Percentiles rank a stretch among this genome's conserved stretches.
Evolutionary conservation across 1,284 basidiomycete genomes (phyloP).

Genomic region (Moniliophthora roreri): DNA sequence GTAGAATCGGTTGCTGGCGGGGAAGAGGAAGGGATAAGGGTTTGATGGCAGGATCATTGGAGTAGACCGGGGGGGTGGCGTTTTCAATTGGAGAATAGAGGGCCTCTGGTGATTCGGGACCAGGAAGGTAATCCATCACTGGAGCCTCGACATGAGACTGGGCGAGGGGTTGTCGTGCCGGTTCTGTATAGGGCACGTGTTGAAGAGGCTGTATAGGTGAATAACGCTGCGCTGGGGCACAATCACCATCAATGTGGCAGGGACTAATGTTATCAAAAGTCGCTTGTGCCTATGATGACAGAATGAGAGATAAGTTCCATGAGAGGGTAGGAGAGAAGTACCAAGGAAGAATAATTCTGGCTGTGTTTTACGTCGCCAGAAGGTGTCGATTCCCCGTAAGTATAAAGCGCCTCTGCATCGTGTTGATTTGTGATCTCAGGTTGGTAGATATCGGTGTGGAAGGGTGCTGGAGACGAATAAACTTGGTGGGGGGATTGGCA

Average conservation of each 20-base stretch:
- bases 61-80: conserved; percentile 2
- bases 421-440: conserved; percentile 1
- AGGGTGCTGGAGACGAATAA: not conserved
- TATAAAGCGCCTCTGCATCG: not conserved
- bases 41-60: conserved; percentile 4
- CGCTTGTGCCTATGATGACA: not conserved
- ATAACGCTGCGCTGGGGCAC: too few species aligned
- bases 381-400: not conserved
- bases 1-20: not conserved
- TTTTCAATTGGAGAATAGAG: conserved; percentile 7
- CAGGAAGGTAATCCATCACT: conserved; percentile 1
- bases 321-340: not conserved
- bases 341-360: not conserved
- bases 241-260: too few species aligned
- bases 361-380: conserved; percentile 3
- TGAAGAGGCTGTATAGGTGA: not conserved
- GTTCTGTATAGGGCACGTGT: conserved; percentile 8
- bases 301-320: not conserved
- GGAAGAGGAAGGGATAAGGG: not conserved
- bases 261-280: too few species aligned
- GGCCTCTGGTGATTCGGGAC: conserved; percentile 1
- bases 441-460: not conserved
- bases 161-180: not conserved
- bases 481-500: not conserved
- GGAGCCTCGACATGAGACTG: not conserved